These are phyloP conservation scores for Phytophthora megakarya DNA, from an alignment of 352 stramenopile genomes.

Conservation along the genomic window DNA sequence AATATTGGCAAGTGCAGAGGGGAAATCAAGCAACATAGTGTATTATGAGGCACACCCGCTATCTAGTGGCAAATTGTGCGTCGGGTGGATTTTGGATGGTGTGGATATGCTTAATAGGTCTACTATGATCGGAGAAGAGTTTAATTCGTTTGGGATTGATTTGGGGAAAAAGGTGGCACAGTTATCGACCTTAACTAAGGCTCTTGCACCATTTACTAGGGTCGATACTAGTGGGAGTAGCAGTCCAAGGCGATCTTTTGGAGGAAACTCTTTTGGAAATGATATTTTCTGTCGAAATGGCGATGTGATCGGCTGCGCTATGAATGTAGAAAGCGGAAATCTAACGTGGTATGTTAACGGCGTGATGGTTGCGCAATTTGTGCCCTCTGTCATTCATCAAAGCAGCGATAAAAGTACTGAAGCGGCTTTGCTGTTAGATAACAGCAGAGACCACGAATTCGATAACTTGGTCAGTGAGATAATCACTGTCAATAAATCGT, in stretches of 20 bases:
- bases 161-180: slow-evolving; percentile 39
- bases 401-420: neutral
- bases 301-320: slow-evolving; percentile 63
- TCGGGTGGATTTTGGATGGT: slow-evolving; percentile 53
- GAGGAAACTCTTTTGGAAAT: slow-evolving; percentile 36
- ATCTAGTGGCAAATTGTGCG: slow-evolving; percentile 52
- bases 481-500: slow-evolving; percentile 19
- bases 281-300: slow-evolving; percentile 57
- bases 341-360: slow-evolving; percentile 75
- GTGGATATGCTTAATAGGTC: slow-evolving; percentile 21
- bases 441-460: slow-evolving; percentile 34
- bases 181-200: slow-evolving; percentile 28
- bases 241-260: slow-evolving; percentile 42
- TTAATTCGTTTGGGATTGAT: slow-evolving; percentile 52
- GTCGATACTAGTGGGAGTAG: slow-evolving; percentile 20
- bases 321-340: slow-evolving; percentile 31
- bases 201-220: slow-evolving; percentile 28
- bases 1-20: neutral
- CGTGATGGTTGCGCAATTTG: slow-evolving; percentile 29
- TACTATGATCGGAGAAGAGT: slow-evolving; percentile 46
- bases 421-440: neutral
- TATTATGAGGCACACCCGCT: slow-evolving; percentile 66
- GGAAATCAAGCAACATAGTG: slow-evolving; percentile 8
- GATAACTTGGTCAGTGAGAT: slow-evolving; percentile 59
- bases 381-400: neutral